Evolutionary conservation across 108 stramenopile genomes (phyloP).

Genomic region (Pelagomonas calceolata): DNA sequence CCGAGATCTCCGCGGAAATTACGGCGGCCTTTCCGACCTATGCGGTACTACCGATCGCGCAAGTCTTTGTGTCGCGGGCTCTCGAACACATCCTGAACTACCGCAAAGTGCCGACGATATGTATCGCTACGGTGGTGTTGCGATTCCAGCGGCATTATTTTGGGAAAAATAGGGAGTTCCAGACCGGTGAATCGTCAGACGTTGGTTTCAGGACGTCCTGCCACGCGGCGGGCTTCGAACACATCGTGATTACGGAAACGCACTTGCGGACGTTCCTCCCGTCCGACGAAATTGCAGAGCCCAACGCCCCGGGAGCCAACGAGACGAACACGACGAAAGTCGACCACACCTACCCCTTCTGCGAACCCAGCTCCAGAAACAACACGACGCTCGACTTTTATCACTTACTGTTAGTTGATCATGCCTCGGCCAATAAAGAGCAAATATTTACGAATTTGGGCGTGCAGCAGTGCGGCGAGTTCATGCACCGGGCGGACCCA

Average conservation of each 20-base stretch:
- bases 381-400: constrained; percentile 54
- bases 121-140: constrained; percentile 16
- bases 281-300: constrained; percentile 35
- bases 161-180: constrained; percentile 38
- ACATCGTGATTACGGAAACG: not conserved
- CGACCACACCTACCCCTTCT: constrained; percentile 52
- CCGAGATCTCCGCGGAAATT: constrained; percentile 27
- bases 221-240: constrained; percentile 15
- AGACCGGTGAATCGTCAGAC: constrained; percentile 39
- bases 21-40: constrained; percentile 12
- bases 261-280: constrained; percentile 37
- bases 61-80: constrained; percentile 17
- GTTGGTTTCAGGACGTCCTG: constrained; percentile 55
- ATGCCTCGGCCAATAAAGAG: constrained; percentile 35
- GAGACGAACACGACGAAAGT: constrained; percentile 42
- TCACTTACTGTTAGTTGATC: constrained; percentile 43
- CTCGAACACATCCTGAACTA: constrained; percentile 36
- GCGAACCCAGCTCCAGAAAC: constrained; percentile 45
- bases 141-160: constrained; percentile 17
- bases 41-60: constrained; percentile 2
- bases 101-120: constrained; percentile 34
- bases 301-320: constrained; percentile 40
- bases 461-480: constrained; percentile 49
- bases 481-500: constrained; percentile 38
- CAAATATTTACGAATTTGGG: constrained; percentile 54